These are phyloP conservation scores for Phaeomoniella chlamydospora DNA, from an alignment of 2,329 filamentous ascomycete species.

Conservation along the genomic window DNA sequence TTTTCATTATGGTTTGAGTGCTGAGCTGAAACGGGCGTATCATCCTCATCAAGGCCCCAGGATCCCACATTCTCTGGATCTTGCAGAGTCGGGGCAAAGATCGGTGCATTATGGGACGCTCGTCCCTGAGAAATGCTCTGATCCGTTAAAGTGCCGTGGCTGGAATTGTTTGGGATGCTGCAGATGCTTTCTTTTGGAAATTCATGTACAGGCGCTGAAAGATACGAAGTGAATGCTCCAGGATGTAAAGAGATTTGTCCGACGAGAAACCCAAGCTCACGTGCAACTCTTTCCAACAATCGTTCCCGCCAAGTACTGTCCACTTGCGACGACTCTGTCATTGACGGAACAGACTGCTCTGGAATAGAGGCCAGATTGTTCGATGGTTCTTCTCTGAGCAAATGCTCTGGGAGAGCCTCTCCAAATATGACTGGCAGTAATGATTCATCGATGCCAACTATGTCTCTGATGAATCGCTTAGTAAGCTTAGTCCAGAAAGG, in stretches of 20 bases:
- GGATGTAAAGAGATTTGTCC: constrained; percentile 75
- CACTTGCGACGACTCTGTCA: constrained; percentile 6
- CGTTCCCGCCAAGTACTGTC: constrained; percentile 53
- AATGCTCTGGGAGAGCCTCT: constrained; percentile 48
- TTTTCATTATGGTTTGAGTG: constrained; percentile 23
- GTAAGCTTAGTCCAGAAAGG: constrained; percentile 72
- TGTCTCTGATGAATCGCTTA: constrained; percentile 68
- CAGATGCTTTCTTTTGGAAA: constrained; percentile 12
- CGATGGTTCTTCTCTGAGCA: constrained; percentile 20
- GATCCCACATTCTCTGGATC: constrained; percentile 38
- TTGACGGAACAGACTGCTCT: constrained; percentile 4
- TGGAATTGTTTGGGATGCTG: constrained; percentile 11
- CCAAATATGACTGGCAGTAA: constrained; percentile 78
- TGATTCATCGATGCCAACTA: constrained; percentile 82
- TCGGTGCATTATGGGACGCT: neutral
- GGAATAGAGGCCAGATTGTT: constrained; percentile 25
- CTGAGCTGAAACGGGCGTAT: constrained; percentile 25
- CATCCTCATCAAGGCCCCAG: constrained; percentile 53
- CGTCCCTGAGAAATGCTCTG: neutral
- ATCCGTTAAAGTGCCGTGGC: constrained; percentile 12
- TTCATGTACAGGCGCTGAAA: constrained; percentile 44
- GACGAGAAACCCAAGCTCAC: constrained; percentile 72
- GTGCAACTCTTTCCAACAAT: constrained; percentile 70
- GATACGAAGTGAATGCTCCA: constrained; percentile 75
- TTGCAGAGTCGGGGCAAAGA: constrained; percentile 25